A percentile compares a stretch with the other conserved stretches of the same genome.
Evolutionary conservation across 495 filamentous ascomycete genomes (phyloP).

Genomic region (Hypoxylon rickii): DNA sequence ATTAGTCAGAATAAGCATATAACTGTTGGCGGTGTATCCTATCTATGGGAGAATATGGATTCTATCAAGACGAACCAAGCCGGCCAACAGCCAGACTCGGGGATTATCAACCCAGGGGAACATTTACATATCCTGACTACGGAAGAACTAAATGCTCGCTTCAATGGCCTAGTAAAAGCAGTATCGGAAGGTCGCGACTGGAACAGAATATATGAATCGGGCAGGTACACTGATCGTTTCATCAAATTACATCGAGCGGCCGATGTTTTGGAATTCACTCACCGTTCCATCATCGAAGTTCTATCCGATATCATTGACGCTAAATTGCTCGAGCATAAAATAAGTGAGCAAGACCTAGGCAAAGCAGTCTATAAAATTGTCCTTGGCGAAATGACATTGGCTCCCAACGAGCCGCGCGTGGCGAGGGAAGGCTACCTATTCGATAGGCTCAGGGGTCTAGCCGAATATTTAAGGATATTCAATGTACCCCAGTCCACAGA

Average conservation of each 20-base stretch:
- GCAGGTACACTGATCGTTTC: too few relatives aligned
- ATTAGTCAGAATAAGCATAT: background rate
- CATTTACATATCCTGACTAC: background rate
- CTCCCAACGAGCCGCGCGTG: too few relatives aligned
- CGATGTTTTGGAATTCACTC: too few relatives aligned
- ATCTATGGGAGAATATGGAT: background rate
- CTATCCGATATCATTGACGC: background rate
- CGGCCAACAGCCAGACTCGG: too few relatives aligned
- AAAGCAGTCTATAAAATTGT: background rate
- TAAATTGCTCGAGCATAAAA: background rate
- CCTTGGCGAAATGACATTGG: background rate
- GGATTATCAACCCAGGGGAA: background rate
- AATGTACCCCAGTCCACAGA: background rate
- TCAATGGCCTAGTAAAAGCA: slow-evolving; percentile 9
- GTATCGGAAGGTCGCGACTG: background rate
- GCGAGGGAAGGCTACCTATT: too few relatives aligned
- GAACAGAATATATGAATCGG: too few relatives aligned
- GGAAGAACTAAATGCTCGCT: slow-evolving; percentile 6
- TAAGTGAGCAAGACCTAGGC: background rate
- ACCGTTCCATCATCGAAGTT: slow-evolving; percentile 13
- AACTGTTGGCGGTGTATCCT: background rate
- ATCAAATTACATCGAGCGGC: too few relatives aligned
- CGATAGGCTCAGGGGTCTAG: too few relatives aligned
- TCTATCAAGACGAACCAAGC: too few relatives aligned
- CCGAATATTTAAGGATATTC: too few relatives aligned